These are phyloP conservation scores for Dendrocalamus sinicus DNA, from an alignment of 176 grass and related monocot genomes.

Conservation along the genomic window DNA sequence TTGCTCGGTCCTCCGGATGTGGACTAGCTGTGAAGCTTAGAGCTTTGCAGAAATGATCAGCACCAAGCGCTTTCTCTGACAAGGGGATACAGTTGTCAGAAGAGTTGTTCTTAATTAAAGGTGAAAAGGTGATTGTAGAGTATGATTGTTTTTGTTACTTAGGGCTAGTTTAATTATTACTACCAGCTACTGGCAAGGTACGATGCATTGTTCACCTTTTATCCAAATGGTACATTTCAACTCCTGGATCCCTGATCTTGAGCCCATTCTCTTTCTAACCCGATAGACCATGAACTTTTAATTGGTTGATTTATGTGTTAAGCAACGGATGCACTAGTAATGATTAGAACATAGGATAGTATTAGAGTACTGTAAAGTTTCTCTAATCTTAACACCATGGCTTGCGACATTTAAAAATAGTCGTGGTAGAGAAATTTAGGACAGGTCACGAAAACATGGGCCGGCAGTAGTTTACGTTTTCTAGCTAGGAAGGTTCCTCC, in stretches of 20 bases:
- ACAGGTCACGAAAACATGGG: constrained; percentile 4
- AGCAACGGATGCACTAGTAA: neutral
- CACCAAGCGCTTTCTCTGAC: constrained; percentile 31
- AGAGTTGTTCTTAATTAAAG: neutral
- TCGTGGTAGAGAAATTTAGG: neutral
- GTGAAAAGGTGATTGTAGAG: neutral
- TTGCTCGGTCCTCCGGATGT: too few relatives aligned
- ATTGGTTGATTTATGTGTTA: too few relatives aligned
- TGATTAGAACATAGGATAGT: neutral
- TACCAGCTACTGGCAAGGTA: neutral
- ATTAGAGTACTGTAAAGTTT: too few relatives aligned
- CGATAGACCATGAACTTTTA: neutral
- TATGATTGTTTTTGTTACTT: neutral
- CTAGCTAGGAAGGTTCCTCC: neutral
- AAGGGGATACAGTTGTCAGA: constrained; percentile 41
- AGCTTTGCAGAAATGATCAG: constrained; percentile 50
- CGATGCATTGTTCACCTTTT: neutral
- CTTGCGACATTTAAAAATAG: neutral
- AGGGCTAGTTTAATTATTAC: neutral
- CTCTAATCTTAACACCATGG: neutral
- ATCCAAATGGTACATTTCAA: neutral
- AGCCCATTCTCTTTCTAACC: neutral
- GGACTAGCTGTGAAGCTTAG: neutral
- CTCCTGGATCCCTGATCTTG: neutral
- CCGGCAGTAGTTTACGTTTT: neutral